Percentiles rank a stretch among this genome's conserved stretches.
phyloP scores from a whole-genome alignment of 2,329 filamentous ascomycete genomes.

The Phyllosticta ampelicida region DNA sequence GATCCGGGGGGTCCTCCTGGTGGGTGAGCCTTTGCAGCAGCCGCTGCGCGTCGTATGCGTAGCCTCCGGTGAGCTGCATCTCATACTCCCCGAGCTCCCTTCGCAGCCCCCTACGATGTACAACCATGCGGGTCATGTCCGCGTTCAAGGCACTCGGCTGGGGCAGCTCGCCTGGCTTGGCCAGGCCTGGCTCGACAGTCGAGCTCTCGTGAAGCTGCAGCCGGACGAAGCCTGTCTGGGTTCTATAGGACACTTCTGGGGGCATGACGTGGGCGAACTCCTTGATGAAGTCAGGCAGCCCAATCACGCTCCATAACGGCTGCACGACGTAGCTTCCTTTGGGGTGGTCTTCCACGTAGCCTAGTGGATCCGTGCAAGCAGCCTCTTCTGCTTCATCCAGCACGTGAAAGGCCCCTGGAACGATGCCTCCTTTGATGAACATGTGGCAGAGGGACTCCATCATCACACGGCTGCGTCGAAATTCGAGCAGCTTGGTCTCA shows the following conservation, averaged over 20 bases:
- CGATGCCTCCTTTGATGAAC: neutral
- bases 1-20: neutral
- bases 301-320: neutral
- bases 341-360: neutral
- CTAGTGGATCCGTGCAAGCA: neutral
- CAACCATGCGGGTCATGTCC: neutral
- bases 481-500: neutral
- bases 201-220: neutral
- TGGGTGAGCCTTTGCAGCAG: neutral
- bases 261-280: neutral
- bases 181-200: neutral
- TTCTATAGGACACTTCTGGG: neutral
- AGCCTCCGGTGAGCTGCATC: neutral
- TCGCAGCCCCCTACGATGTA: neutral
- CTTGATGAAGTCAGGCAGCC: neutral
- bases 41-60: neutral
- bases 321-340: neutral
- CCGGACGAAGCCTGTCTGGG: conserved; percentile 2
- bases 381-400: neutral
- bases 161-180: neutral
- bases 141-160: neutral
- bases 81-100: neutral
- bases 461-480: neutral
- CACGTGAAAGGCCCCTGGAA: neutral
- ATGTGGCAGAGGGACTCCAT: conserved; percentile 1